phyloP scores from a whole-genome alignment of 768 basidiomycete species.

The Lactarius deliciosus region DNA sequence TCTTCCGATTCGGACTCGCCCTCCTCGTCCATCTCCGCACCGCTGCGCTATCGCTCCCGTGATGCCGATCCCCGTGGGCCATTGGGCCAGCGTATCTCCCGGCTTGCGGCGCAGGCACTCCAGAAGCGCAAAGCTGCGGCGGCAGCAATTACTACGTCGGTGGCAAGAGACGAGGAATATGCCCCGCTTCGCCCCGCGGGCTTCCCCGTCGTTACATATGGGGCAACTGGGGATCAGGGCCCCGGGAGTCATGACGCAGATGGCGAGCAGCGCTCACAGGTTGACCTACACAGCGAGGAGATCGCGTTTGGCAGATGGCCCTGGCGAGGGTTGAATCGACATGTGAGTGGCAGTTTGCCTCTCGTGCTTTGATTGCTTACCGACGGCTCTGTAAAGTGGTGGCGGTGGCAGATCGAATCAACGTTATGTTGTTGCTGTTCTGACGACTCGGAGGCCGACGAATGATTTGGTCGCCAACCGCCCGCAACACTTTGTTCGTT shows the following conservation, averaged over 20 bases:
- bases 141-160: not conserved
- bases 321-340: slow-evolving; percentile 60
- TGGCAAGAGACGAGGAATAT: slow-evolving; percentile 11
- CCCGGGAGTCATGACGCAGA: slow-evolving; percentile 29
- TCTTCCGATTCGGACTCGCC: slow-evolving; percentile 36
- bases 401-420: slow-evolving; percentile 76
- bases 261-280: slow-evolving; percentile 33
- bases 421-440: slow-evolving; percentile 60
- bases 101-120: slow-evolving; percentile 32
- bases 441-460: slow-evolving; percentile 53
- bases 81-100: slow-evolving; percentile 55
- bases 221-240: slow-evolving; percentile 29
- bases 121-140: slow-evolving; percentile 20
- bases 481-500: not conserved
- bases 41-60: slow-evolving; percentile 56
- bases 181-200: slow-evolving; percentile 20
- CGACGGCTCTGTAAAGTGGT: slow-evolving; percentile 55
- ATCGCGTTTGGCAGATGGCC: slow-evolving; percentile 68
- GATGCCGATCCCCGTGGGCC: slow-evolving; percentile 58
- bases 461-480: slow-evolving; percentile 28
- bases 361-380: slow-evolving; percentile 5
- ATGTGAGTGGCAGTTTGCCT: slow-evolving; percentile 46
- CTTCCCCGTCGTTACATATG: slow-evolving; percentile 26
- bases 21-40: slow-evolving; percentile 81
- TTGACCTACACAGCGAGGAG: slow-evolving; percentile 47